Base-by-base conservation (phyloP, 1,284 basidiomycete genomes). In the Leccinum subspadiceum region DNA sequence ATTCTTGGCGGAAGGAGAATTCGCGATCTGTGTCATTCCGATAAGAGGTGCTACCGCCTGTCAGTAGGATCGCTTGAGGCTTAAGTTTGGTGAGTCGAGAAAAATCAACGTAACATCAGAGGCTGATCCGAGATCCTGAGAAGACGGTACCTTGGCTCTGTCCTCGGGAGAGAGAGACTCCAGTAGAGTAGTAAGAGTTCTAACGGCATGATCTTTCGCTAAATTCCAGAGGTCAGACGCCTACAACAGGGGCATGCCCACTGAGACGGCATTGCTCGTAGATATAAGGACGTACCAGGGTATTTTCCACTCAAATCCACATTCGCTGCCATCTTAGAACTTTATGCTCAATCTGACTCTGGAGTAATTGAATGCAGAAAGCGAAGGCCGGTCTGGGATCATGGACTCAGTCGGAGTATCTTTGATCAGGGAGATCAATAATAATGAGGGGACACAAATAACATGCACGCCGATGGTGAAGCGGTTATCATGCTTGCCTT, bases 1-100 rank as follows among this genome's bases (percentile, higher is more conserved):
- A 89, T 76, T 95, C 93, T 77, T 80, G 78, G 65, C 86, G 86
- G 73, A 93, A 94, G 1, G 81, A 74, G 53, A 93, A 77, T 75
- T 95, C 93, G 55, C 93, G 84, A 72, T 97, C 94, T 3, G 94
- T 96, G 71, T 96, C 93, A 72, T 95, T 87, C 60, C 93, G 80
- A 70, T 81, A 93, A 0, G 82, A 77, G 5, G 83, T 86, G 4
- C 76, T 75, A 62, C 79, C 81, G 24, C 88, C 88, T 6, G 85
- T 81, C 1, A 90, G 73, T 1, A 91, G 69, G 10, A 86, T 68
- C 4, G 88, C 76, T 72, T 90, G 89, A 5, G 85, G 82, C 86
- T 68, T 49, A 15, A 37, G 35, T 37, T 54, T 8, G 44, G 24
- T 3, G 22, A 51, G 35, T 20, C 37, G 15, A 53, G 13, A 5